Conservation (phyloP, 148 eudicot genomes). For the Spergularia bocconei region DNA sequence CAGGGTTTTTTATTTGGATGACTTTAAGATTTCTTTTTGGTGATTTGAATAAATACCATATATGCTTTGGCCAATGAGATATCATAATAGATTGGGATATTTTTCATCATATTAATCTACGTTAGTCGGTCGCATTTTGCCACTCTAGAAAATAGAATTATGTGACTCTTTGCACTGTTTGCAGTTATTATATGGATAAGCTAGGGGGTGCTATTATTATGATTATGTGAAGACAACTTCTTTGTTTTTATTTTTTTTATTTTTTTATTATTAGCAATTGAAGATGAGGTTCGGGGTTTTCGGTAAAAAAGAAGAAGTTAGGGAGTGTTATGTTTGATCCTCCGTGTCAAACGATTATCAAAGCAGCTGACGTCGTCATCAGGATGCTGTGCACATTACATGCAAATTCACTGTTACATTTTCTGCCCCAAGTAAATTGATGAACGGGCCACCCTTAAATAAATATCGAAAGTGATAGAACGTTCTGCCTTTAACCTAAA, state of each 20-base stretch:
- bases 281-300: too few species aligned
- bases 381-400: not conserved
- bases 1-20: not conserved
- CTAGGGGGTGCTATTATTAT: not conserved
- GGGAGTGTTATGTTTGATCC: too few species aligned
- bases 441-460: not conserved
- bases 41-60: slow-evolving; percentile 8
- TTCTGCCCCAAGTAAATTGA: not conserved
- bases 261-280: too few species aligned
- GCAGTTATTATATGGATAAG: not conserved
- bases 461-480: not conserved
- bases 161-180: not conserved
- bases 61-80: slow-evolving; percentile 3
- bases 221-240: too few species aligned
- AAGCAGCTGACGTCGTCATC: not conserved
- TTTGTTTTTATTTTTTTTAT: too few species aligned
- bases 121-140: not conserved
- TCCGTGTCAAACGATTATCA: not conserved
- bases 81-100: not conserved
- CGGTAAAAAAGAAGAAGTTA: too few species aligned
- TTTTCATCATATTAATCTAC: not conserved
- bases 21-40: not conserved
- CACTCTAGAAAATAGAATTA: not conserved
- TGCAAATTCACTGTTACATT: not conserved
- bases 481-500: not conserved